Conservation (phyloP, 257 asterid species). For the Rubia yunnanensis region DNA sequence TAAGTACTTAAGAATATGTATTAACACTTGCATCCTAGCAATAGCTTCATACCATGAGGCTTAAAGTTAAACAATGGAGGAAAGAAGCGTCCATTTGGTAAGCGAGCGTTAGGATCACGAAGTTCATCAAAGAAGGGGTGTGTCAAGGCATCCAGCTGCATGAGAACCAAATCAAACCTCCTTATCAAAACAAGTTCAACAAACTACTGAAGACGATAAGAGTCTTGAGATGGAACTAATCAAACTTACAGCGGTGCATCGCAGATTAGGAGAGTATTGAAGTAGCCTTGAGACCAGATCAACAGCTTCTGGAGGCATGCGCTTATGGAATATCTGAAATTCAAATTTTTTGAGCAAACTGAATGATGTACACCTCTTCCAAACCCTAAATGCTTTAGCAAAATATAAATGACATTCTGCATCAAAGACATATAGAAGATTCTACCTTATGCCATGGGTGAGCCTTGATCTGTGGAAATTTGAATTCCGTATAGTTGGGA, state of each 20-base stretch:
- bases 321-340: slow-evolving; percentile 45
- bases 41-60: slow-evolving; percentile 36
- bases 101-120: slow-evolving; percentile 42
- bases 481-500: slow-evolving; percentile 52
- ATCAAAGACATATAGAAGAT: not conserved
- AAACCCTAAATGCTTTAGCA: too few species aligned
- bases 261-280: slow-evolving; percentile 53
- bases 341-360: not conserved
- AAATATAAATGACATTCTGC: not conserved
- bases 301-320: slow-evolving; percentile 63
- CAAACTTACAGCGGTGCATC: slow-evolving; percentile 47
- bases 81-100: slow-evolving; percentile 51
- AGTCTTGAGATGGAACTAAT: not conserved
- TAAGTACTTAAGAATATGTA: not conserved
- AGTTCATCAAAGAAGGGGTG: slow-evolving; percentile 51
- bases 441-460: slow-evolving; percentile 66
- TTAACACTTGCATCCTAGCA: not conserved
- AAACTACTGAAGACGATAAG: not conserved
- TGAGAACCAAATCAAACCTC: not conserved
- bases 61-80: slow-evolving; percentile 56
- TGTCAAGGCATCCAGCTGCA: slow-evolving; percentile 44
- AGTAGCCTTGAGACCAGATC: slow-evolving; percentile 54
- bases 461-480: slow-evolving; percentile 56
- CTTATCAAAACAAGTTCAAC: not conserved
- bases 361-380: not conserved